phyloP scores from a whole-genome alignment of 2,329 filamentous ascomycete species.

The Claviceps sp. region DNA sequence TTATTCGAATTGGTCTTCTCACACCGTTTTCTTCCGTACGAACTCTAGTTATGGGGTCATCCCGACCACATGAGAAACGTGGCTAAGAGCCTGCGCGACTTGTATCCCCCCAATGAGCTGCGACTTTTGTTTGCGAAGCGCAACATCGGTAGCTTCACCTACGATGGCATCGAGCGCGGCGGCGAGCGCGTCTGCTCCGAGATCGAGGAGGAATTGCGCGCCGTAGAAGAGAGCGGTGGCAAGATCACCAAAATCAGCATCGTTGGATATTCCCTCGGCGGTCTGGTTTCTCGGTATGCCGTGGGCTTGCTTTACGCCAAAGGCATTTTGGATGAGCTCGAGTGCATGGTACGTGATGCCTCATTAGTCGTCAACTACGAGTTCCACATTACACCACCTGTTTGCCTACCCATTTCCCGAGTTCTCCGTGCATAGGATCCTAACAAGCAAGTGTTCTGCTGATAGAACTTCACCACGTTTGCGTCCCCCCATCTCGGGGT shows the following conservation, averaged over 20 bases:
- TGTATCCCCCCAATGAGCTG: slow-evolving; percentile 47
- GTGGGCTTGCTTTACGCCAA: slow-evolving; percentile 72
- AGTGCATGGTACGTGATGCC: slow-evolving; percentile 51
- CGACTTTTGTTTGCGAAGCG: slow-evolving; percentile 59
- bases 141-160: slow-evolving; percentile 60
- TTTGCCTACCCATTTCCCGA: neutral
- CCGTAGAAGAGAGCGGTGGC: slow-evolving; percentile 47
- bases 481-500: slow-evolving; percentile 75
- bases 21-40: neutral
- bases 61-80: slow-evolving; percentile 59
- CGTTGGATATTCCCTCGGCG: slow-evolving; percentile 80
- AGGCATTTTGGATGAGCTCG: slow-evolving; percentile 63
- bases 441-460: neutral
- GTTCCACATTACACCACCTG: neutral
- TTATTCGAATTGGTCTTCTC: neutral
- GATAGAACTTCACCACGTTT: slow-evolving; percentile 81
- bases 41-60: slow-evolving; percentile 58
- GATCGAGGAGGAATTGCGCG: slow-evolving; percentile 49
- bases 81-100: slow-evolving; percentile 48
- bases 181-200: slow-evolving; percentile 54
- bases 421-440: neutral
- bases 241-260: slow-evolving; percentile 72
- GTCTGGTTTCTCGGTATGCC: slow-evolving; percentile 74
- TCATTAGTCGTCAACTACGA: neutral
- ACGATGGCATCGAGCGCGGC: slow-evolving; percentile 55